Evolutionary conservation across 306 rosid genomes (phyloP).

Genomic region (Medicago ruthenica): DNA sequence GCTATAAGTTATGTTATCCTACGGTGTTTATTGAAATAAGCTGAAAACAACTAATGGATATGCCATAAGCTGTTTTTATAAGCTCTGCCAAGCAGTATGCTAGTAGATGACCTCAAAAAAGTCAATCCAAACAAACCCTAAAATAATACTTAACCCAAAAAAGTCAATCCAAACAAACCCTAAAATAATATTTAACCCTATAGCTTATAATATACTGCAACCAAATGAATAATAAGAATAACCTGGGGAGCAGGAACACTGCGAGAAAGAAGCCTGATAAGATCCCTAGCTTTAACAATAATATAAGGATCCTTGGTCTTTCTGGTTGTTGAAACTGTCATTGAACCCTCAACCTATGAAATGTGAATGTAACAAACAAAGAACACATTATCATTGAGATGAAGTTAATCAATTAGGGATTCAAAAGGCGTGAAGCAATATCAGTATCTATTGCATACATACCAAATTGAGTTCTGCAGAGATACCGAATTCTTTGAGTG

Average conservation of each 20-base stretch:
- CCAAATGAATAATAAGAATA: background rate
- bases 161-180: too few relatives aligned
- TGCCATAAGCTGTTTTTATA: background rate
- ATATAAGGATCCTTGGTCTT: conserved; percentile 89
- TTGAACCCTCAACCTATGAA: conserved; percentile 81
- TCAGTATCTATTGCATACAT: background rate
- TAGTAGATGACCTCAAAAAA: too few relatives aligned
- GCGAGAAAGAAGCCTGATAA: conserved; percentile 83
- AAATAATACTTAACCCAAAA: too few relatives aligned
- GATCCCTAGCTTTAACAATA: conserved; percentile 88
- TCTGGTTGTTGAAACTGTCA: conserved; percentile 92
- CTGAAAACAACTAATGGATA: background rate
- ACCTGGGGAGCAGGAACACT: conserved; percentile 98
- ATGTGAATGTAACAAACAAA: background rate
- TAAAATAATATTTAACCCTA: background rate
- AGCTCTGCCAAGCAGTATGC: background rate
- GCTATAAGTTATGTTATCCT: background rate
- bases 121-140: too few relatives aligned
- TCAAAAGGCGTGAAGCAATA: background rate
- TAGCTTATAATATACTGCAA: background rate
- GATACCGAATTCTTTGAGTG: conserved; percentile 66
- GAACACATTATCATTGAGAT: background rate
- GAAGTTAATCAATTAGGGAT: background rate
- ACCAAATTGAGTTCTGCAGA: conserved; percentile 75
- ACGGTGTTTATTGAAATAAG: background rate